phyloP scores from a whole-genome alignment of 345 rosid species.

The Raphanus raphanistrum region DNA sequence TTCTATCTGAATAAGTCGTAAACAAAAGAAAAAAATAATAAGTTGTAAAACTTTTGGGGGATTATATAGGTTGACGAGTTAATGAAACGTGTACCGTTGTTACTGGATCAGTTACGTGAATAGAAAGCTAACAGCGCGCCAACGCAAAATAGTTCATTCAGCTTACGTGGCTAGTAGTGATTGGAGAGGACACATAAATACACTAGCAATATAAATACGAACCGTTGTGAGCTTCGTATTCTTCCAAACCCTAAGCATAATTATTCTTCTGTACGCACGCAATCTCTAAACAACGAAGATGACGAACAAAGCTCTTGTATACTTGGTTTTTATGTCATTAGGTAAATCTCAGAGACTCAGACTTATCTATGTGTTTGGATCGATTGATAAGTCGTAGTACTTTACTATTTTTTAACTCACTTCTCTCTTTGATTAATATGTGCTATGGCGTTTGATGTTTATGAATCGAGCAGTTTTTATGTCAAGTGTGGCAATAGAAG shows the following conservation, averaged over 20 bases:
- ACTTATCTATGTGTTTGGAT: neutral
- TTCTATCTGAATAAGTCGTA: conserved; percentile 11
- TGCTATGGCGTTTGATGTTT: neutral
- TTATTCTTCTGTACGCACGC: neutral
- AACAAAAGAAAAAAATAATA: neutral
- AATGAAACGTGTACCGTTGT: conserved; percentile 11
- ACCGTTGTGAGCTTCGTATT: neutral
- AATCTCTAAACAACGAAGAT: conserved; percentile 23
- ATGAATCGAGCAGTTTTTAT: conserved; percentile 30
- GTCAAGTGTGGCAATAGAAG: conserved; percentile 35
- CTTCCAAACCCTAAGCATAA: neutral
- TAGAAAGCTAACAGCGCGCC: conserved; percentile 11
- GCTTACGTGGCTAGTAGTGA: conserved; percentile 24
- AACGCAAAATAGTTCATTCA: neutral
- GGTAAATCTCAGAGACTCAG: conserved; percentile 22
- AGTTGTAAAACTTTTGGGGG: neutral
- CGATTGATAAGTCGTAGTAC: neutral
- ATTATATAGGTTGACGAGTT: neutral
- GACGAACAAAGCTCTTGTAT: conserved; percentile 19
- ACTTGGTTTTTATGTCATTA: conserved; percentile 34
- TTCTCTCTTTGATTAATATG: neutral
- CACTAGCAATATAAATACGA: conserved; percentile 3
- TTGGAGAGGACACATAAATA: conserved; percentile 31
- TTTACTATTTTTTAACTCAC: neutral
- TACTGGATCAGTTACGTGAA: conserved; percentile 24